Conservation (phyloP, 768 basidiomycete species). For the Daedaleopsis sinensis region DNA sequence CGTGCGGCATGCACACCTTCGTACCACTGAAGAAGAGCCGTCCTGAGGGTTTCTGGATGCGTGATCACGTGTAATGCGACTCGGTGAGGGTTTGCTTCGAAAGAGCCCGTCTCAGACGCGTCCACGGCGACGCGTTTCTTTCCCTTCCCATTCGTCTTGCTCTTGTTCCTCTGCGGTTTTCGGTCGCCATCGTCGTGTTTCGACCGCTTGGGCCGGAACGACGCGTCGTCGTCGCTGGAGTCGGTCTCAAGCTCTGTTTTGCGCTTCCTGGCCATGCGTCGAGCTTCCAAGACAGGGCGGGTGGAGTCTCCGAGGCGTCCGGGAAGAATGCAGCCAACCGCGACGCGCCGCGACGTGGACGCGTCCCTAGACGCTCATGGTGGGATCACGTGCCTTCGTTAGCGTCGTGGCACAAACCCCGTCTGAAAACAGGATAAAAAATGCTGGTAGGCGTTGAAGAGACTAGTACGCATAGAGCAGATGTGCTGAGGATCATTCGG, state of each 20-base stretch:
- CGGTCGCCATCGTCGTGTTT: constrained; percentile 1
- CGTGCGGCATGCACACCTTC: constrained; percentile 62
- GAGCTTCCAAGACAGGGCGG: neutral
- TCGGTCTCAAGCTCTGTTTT: constrained; percentile 17
- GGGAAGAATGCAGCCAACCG: constrained; percentile 1
- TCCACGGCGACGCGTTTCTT: constrained; percentile 6
- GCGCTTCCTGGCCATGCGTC: constrained; percentile 34
- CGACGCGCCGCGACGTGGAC: constrained; percentile 2
- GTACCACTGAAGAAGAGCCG: constrained; percentile 72
- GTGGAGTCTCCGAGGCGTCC: neutral
- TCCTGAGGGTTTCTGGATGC: constrained; percentile 44
- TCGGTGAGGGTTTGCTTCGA: constrained; percentile 37
- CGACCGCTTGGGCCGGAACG: constrained; percentile 17
- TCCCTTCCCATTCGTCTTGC: constrained; percentile 16
- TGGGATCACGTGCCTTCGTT: constrained; percentile 3
- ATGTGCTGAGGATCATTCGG: constrained; percentile 4
- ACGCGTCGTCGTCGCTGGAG: constrained; percentile 16
- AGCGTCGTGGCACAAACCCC: neutral
- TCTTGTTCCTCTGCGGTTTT: constrained; percentile 5
- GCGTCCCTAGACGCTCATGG: neutral
- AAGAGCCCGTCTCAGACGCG: neutral
- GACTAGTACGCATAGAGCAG: neutral
- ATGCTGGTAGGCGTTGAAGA: neutral
- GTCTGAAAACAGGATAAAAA: neutral
- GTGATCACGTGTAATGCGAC: constrained; percentile 52